These are phyloP conservation scores for Xenosphaeropsis pyriputrescens DNA, from an alignment of 2,329 filamentous ascomycete species.

Conservation along the genomic window DNA sequence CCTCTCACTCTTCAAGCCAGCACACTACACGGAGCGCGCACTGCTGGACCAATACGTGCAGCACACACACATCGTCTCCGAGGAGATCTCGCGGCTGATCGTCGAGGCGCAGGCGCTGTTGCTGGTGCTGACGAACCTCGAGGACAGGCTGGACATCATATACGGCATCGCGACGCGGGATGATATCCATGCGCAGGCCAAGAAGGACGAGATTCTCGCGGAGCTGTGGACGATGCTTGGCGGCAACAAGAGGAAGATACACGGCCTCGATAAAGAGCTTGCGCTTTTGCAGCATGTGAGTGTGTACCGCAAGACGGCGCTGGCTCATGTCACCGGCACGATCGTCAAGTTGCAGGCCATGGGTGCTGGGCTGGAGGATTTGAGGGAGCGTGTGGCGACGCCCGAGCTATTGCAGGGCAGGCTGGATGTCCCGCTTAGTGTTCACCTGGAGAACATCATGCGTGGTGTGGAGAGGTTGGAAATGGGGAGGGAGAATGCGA, in stretches of 20 bases:
- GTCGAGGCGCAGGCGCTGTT: constrained; percentile 55
- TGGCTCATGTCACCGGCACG: constrained; percentile 52
- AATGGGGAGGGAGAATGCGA: constrained; percentile 39
- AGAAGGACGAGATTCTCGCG: constrained; percentile 52
- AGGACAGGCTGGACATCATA: constrained; percentile 56
- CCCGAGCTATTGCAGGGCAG: constrained; percentile 43
- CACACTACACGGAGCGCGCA: constrained; percentile 41
- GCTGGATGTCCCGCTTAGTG: constrained; percentile 44
- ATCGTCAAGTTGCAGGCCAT: constrained; percentile 64
- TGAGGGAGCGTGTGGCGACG: constrained; percentile 55
- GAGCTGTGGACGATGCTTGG: constrained; percentile 63
- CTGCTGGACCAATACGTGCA: constrained; percentile 62
- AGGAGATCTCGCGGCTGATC: constrained; percentile 54
- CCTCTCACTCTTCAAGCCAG: constrained; percentile 45
- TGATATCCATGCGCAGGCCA: constrained; percentile 37
- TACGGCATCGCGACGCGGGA: constrained; percentile 53
- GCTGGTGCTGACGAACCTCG: constrained; percentile 48
- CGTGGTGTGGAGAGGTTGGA: constrained; percentile 60
- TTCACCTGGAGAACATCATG: constrained; percentile 65
- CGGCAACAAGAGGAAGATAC: constrained; percentile 45
- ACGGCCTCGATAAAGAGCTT: constrained; percentile 48
- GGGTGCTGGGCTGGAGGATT: constrained; percentile 51
- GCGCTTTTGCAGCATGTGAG: constrained; percentile 50
- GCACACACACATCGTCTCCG: constrained; percentile 55
- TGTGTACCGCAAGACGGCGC: constrained; percentile 47